Percentiles rank a stretch among this genome's conserved stretches.
Conservation (phyloP, 768 basidiomycete species). For the Pluteus cervinus region DNA sequence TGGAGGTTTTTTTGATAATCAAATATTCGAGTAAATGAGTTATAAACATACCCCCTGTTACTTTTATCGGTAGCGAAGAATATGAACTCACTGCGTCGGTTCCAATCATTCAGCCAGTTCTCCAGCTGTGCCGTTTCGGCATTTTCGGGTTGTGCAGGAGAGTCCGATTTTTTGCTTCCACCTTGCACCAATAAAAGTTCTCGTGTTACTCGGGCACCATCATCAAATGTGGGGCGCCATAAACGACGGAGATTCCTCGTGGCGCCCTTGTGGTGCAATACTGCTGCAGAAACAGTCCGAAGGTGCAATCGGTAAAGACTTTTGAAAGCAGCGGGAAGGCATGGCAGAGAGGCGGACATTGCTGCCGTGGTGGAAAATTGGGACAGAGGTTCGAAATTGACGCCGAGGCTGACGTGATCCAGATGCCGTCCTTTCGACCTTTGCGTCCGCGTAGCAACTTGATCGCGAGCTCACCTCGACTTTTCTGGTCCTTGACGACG, state of each 20-base stretch:
- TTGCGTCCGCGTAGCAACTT: too few species aligned
- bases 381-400: too few species aligned
- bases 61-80: not conserved
- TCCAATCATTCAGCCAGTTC: conserved; percentile 47
- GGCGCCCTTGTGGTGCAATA: conserved; percentile 43
- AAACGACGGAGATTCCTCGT: conserved; percentile 39
- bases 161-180: too few species aligned
- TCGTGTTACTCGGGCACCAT: conserved; percentile 36
- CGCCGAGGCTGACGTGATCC: too few species aligned
- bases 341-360: conserved; percentile 5
- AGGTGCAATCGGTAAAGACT: conserved; percentile 59
- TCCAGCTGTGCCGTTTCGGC: conserved; percentile 24
- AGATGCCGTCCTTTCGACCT: too few species aligned
- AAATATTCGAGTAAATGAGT: too few species aligned
- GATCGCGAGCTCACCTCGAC: too few species aligned
- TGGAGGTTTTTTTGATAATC: too few species aligned
- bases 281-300: conserved; percentile 49
- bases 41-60: not conserved
- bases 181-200: too few species aligned
- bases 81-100: conserved; percentile 43
- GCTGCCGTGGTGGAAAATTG: too few species aligned
- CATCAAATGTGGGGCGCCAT: conserved; percentile 51
- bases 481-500: too few species aligned
- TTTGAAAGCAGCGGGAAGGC: conserved; percentile 35
- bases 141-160: conserved; percentile 12